phyloP scores from a whole-genome alignment of 305 asterid genomes.

The Coffea humblotiana region DNA sequence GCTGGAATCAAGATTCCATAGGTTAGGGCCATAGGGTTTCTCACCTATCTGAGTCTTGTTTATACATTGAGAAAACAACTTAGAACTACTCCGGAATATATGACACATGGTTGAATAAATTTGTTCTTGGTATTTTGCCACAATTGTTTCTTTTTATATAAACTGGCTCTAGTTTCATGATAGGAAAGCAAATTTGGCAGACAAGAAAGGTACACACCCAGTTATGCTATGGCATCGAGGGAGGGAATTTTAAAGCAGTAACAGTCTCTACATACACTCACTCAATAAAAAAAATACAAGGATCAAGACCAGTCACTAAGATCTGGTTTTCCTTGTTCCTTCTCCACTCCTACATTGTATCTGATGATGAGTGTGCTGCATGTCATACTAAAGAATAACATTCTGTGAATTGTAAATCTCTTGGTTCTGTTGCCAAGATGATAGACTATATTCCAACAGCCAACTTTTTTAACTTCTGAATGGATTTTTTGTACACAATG shows the following conservation, averaged over 20 bases:
- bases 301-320: background rate
- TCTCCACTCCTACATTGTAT: background rate
- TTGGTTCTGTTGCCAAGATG: background rate
- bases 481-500: background rate
- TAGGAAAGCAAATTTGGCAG: background rate
- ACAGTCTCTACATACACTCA: background rate
- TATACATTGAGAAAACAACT: slow-evolving; percentile 1
- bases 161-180: background rate
- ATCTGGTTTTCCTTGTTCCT: background rate
- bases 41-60: background rate
- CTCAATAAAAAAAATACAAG: background rate
- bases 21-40: slow-evolving; percentile 41
- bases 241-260: background rate
- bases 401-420: background rate
- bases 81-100: background rate
- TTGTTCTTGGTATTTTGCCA: background rate
- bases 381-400: background rate
- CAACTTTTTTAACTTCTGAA: background rate
- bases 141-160: background rate
- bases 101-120: background rate
- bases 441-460: background rate
- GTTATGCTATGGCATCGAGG: background rate
- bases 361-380: background rate
- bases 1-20: slow-evolving; percentile 75
- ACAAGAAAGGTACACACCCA: background rate